Evolutionary conservation across 163 green algal genomes (phyloP).

Genomic region (Smithsoniella earleae): DNA sequence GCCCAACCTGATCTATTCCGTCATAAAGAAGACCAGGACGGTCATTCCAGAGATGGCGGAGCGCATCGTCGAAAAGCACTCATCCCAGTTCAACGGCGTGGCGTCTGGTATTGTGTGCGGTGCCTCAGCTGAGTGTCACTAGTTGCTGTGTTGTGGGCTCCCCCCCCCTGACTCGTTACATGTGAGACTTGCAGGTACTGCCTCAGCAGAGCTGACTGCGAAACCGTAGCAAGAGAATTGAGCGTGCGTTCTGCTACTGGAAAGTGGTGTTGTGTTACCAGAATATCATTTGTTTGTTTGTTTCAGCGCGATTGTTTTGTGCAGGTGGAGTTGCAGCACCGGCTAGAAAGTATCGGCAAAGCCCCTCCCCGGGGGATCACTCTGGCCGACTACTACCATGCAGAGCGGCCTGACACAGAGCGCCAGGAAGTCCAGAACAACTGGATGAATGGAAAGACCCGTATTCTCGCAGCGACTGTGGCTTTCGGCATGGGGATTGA

Average conservation of each 20-base stretch:
- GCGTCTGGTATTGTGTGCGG: constrained; percentile 17
- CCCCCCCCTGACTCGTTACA: background rate
- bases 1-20: constrained; percentile 80
- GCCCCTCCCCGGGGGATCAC: too few relatives aligned
- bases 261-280: constrained; percentile 17
- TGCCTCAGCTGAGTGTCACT: too few relatives aligned
- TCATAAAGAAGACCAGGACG: constrained; percentile 67
- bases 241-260: constrained; percentile 19
- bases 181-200: constrained; percentile 79
- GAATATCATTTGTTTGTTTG: too few relatives aligned
- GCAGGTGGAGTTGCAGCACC: too few relatives aligned
- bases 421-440: constrained; percentile 59
- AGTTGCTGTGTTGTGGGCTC: too few relatives aligned
- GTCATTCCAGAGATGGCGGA: constrained; percentile 55
- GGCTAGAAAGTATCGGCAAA: too few relatives aligned
- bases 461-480: constrained; percentile 84
- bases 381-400: constrained; percentile 73
- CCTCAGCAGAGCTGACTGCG: constrained; percentile 62
- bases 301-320: too few relatives aligned
- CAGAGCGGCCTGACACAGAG: constrained; percentile 54
- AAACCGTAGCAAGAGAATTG: constrained; percentile 67
- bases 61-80: constrained; percentile 40
- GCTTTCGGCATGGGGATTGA: constrained; percentile 90
- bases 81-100: constrained; percentile 35
- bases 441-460: constrained; percentile 56